phyloP scores from a whole-genome alignment of 345 rosid species.

The Aurinia saxatilis region DNA sequence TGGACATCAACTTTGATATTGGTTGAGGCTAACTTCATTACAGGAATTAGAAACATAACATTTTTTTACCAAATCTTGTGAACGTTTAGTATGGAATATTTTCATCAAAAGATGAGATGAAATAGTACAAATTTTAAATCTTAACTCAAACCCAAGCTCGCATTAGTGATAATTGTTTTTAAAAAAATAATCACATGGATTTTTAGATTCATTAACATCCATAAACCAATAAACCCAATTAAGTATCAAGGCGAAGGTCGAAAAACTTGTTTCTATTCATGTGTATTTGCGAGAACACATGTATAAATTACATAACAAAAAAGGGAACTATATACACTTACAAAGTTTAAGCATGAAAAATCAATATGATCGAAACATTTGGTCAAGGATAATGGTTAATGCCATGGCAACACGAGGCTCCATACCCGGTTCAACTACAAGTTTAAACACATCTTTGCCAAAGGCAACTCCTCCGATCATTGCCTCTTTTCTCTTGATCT shows the following conservation, averaged over 20 bases:
- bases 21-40: too few species aligned
- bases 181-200: too few species aligned
- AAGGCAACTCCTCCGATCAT: slow-evolving; percentile 51
- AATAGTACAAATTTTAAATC: too few species aligned
- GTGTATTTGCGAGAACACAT: slow-evolving; percentile 6
- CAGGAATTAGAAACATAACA: too few species aligned
- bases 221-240: too few species aligned
- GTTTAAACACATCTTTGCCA: slow-evolving; percentile 70
- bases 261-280: neutral
- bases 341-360: neutral
- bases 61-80: too few species aligned
- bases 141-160: too few species aligned
- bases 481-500: slow-evolving; percentile 67
- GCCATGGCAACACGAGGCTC: slow-evolving; percentile 70
- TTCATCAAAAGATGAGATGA: too few species aligned
- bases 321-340: slow-evolving; percentile 1
- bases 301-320: slow-evolving; percentile 14
- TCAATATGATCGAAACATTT: slow-evolving; percentile 68
- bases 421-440: slow-evolving; percentile 58
- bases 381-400: slow-evolving; percentile 74
- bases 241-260: neutral
- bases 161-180: too few species aligned
- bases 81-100: too few species aligned
- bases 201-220: too few species aligned
- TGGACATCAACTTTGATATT: too few species aligned